These are phyloP conservation scores for Thalassiosira profunda DNA, from an alignment of 108 stramenopile genomes.

Conservation along the genomic window DNA sequence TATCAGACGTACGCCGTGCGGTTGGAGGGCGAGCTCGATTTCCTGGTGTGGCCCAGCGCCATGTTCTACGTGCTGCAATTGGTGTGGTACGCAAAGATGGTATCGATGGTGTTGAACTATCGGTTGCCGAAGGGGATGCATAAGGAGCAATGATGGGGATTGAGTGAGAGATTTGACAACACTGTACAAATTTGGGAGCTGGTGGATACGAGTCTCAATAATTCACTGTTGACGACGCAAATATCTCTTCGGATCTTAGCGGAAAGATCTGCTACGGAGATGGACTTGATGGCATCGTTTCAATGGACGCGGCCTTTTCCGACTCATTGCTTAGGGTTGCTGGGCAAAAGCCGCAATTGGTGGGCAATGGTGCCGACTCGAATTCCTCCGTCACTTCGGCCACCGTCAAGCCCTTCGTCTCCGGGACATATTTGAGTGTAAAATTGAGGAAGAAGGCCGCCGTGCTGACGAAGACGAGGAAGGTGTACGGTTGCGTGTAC, in stretches of 20 bases:
- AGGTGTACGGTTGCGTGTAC: constrained; percentile 71
- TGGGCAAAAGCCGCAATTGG: too few relatives aligned
- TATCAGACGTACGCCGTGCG: constrained; percentile 28
- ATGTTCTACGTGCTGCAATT: constrained; percentile 35
- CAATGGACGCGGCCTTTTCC: too few relatives aligned
- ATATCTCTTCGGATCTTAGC: too few relatives aligned
- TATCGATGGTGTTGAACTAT: constrained; percentile 30
- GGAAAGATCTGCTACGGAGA: too few relatives aligned
- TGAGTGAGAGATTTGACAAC: too few relatives aligned
- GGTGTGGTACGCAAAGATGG: constrained; percentile 45
- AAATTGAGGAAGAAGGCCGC: constrained; percentile 64
- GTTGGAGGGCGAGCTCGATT: constrained; percentile 30
- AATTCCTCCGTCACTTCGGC: constrained; percentile 76
- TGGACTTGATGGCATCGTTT: too few relatives aligned
- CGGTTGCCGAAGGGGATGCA: constrained; percentile 24
- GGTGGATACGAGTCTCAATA: too few relatives aligned
- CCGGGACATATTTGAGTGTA: constrained; percentile 69
- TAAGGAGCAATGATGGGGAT: constrained; percentile 17
- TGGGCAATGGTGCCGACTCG: too few relatives aligned
- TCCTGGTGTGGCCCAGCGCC: constrained; percentile 21
- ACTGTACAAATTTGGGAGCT: too few relatives aligned
- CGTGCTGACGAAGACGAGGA: constrained; percentile 84
- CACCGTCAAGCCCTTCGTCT: constrained; percentile 87
- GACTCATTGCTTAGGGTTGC: too few relatives aligned
- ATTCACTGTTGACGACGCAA: too few relatives aligned